These are phyloP conservation scores for Russula sp. DNA, from an alignment of 768 basidiomycete genomes.

Conservation along the genomic window DNA sequence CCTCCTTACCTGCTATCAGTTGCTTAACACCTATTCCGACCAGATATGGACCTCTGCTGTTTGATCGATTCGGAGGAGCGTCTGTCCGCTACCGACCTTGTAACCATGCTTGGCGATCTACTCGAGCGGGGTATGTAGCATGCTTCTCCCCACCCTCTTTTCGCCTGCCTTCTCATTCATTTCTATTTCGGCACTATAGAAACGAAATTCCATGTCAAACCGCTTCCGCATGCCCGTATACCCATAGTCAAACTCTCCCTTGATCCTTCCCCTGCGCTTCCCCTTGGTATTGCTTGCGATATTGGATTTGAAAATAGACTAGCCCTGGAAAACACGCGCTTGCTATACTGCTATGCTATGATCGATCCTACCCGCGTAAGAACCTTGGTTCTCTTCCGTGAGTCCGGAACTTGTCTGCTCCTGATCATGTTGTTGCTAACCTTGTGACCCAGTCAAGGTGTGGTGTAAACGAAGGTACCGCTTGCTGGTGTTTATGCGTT, in stretches of 20 bases:
- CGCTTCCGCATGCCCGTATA: constrained; percentile 93
- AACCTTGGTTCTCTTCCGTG: constrained; percentile 93
- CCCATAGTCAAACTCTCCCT: constrained; percentile 97
- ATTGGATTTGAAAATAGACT: constrained; percentile 98
- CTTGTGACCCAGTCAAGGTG: constrained; percentile 73
- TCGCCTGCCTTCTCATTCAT: not conserved
- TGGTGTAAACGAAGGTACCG: constrained; percentile 91
- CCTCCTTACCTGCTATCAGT: too few relatives aligned
- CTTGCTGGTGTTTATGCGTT: constrained; percentile 26
- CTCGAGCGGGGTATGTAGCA: constrained; percentile 77
- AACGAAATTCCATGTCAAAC: constrained; percentile 95
- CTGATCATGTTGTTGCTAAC: constrained; percentile 10
- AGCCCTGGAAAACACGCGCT: constrained; percentile 93
- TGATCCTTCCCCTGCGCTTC: constrained; percentile 76
- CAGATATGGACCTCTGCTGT: constrained; percentile 99
- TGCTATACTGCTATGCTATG: constrained; percentile 96
- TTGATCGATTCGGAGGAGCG: constrained; percentile 85
- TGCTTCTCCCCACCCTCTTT: constrained; percentile 10
- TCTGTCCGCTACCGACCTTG: constrained; percentile 81
- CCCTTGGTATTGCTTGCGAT: constrained; percentile 91
- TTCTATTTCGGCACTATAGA: constrained; percentile 47
- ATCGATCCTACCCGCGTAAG: constrained; percentile 92
- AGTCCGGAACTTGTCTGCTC: constrained; percentile 42
- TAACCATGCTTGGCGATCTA: constrained; percentile 89
- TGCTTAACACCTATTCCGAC: not conserved